Conservation (phyloP, 495 filamentous ascomycete species). For the Aspergillus panamensis region DNA sequence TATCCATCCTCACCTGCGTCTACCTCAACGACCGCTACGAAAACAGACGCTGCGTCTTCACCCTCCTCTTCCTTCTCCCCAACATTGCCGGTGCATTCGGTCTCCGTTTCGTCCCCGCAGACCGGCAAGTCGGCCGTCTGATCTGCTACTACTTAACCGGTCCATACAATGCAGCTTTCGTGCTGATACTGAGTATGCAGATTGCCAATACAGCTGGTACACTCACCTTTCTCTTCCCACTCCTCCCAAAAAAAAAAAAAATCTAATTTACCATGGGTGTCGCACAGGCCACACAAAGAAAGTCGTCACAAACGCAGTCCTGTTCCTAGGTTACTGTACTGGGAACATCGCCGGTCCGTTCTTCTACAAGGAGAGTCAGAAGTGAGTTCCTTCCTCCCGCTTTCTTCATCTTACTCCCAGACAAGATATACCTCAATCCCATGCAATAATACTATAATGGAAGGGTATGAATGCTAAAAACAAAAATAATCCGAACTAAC, state of each 20-base stretch:
- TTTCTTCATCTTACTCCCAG: not conserved
- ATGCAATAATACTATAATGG: too few species aligned
- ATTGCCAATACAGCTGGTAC: constrained; percentile 53
- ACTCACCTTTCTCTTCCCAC: not conserved
- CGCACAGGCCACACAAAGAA: constrained; percentile 57
- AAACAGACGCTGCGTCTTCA: constrained; percentile 54
- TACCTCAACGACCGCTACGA: constrained; percentile 55
- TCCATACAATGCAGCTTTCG: constrained; percentile 59
- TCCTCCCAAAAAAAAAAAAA: not conserved
- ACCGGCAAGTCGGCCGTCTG: constrained; percentile 47
- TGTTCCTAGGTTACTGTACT: constrained; percentile 52
- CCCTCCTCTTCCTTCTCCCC: constrained; percentile 51
- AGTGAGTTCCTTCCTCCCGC: constrained; percentile 21
- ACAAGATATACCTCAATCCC: too few species aligned
- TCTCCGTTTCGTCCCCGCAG: constrained; percentile 47
- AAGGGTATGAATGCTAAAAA: not conserved
- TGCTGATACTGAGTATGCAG: constrained; percentile 55
- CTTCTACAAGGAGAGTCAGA: constrained; percentile 57
- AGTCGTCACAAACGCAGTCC: constrained; percentile 56
- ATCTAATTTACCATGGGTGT: not conserved
- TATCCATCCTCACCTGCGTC: constrained; percentile 56
- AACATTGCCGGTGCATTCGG: constrained; percentile 56
- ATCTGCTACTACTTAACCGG: constrained; percentile 58
- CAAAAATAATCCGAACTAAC: not conserved
- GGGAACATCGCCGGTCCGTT: constrained; percentile 58